Conservation (phyloP, 164 flowering plant species). For the Aristolochia californica region DNA sequence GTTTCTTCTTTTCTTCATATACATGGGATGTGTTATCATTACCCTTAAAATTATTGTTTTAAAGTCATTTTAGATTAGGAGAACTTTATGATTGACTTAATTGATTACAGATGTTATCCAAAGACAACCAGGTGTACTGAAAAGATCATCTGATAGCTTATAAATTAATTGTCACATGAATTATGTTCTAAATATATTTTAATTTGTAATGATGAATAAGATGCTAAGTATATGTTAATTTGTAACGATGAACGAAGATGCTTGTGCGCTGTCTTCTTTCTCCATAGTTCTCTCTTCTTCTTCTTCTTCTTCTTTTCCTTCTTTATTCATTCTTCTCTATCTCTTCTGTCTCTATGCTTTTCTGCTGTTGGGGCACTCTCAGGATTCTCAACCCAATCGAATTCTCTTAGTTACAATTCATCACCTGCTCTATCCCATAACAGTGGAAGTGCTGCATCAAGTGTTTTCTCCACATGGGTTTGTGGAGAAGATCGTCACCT, state of each 20-base stretch:
- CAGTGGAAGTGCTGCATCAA: conserved; percentile 99
- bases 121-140: too few relatives aligned
- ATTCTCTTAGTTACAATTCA: conserved; percentile 93
- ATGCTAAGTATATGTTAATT: conserved; percentile 3
- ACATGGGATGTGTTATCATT: too few relatives aligned
- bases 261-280: conserved; percentile 1
- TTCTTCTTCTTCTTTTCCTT: conserved; percentile 18
- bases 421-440: conserved; percentile 96
- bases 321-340: conserved; percentile 53
- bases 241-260: conserved; percentile 2
- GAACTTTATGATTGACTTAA: too few relatives aligned
- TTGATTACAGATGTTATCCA: too few relatives aligned
- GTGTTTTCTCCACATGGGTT: conserved; percentile 98
- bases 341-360: conserved; percentile 53
- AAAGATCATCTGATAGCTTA: too few relatives aligned
- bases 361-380: conserved; percentile 48
- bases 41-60: too few relatives aligned
- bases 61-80: too few relatives aligned
- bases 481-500: conserved; percentile 99
- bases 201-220: conserved; percentile 1
- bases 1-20: too few relatives aligned
- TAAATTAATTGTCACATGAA: neutral
- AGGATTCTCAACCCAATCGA: conserved; percentile 91
- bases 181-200: conserved; percentile 1
- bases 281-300: conserved; percentile 15